Evolutionary conservation across 1,284 basidiomycete genomes (phyloP), one percentile per base, ranked within the genome.

Genomic region (Naganishia liquefaciens): DNA sequence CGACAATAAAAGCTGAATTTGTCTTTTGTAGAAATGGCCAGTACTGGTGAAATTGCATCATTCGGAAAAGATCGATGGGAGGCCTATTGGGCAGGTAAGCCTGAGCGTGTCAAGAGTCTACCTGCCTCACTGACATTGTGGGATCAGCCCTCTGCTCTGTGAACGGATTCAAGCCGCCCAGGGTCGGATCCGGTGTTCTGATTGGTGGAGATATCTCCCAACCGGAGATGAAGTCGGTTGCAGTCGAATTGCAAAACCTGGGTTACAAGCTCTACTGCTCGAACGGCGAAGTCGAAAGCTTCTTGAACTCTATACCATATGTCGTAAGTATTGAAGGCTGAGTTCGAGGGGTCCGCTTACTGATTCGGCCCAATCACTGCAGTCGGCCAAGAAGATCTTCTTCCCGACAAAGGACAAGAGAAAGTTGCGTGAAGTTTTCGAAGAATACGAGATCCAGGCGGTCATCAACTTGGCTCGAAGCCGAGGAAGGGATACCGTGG

Each of bases 361-460:
- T 37, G 10, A 46, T 9, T 33, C 30, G 10, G 9, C 15, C 30
- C 15, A 33, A 17, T n/a, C 21, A 25, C 46, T 42, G 11, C 39
- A 60, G 84, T 90, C 62, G 77, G 83, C 58, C 64, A 91, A 93
- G 82, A 87, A 88, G 66, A 98, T 99, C 74, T 87, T 92, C 79
- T 97, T 99, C 87, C 96, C 96, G 11, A 89, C 90, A 67, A 90
- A 91, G 75, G 96, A 99, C 81, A 99, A 99, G 84, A 85, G 95
- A 66, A 94, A 93, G 80, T 83, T 98, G 39, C 87, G 92, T 39
- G 90, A 95, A 77, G 90, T 90, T 23, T 90, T 91, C 27, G 69
- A 70, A 42, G 57, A 68, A 40, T 89, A 90, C 78, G 91, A 98
- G 73, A 96, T 99, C 74, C 89, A 94, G 75, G 90, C 88, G 66